Evolutionary conservation across 1,284 basidiomycete genomes (phyloP).

Genomic region (Chalciporus sp.): DNA sequence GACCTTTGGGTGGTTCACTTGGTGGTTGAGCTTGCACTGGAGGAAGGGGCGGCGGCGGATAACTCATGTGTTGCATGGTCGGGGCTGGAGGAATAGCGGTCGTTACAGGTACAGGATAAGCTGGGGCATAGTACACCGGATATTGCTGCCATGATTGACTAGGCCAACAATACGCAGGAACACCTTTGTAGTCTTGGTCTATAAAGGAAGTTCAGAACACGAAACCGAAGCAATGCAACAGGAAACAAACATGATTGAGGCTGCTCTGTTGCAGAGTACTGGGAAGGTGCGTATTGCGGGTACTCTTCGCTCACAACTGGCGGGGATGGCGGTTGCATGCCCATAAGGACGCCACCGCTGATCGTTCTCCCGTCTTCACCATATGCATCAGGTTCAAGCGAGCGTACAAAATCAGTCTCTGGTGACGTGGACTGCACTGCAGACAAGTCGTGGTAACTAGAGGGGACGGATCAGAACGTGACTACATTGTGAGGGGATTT

Average conservation of each 20-base stretch:
- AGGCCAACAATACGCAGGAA: constrained; percentile 22
- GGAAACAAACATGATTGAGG: constrained; percentile 32
- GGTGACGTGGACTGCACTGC: constrained; percentile 6
- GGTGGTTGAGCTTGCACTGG: not conserved
- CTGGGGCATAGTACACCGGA: constrained; percentile 33
- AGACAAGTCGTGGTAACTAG: constrained; percentile 43
- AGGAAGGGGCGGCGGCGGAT: constrained; percentile 1
- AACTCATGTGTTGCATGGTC: constrained; percentile 3
- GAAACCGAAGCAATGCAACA: not conserved
- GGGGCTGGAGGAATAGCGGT: not conserved
- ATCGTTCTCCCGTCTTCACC: constrained; percentile 19
- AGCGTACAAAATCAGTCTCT: constrained; percentile 4
- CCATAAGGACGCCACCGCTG: constrained; percentile 29
- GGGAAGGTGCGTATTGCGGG: constrained; percentile 25
- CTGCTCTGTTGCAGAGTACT: constrained; percentile 38
- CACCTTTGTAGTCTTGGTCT: constrained; percentile 8
- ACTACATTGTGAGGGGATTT: not conserved
- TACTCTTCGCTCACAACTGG: not conserved
- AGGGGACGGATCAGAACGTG: constrained; percentile 4
- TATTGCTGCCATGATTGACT: constrained; percentile 21
- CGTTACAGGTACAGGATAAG: constrained; percentile 2
- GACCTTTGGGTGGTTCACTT: not conserved
- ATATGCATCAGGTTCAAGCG: constrained; percentile 5
- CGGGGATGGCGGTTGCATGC: constrained; percentile 21
- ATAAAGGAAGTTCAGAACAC: constrained; percentile 1